Conservation (phyloP, 257 asterid species). For the Pogostemon cablin region DNA sequence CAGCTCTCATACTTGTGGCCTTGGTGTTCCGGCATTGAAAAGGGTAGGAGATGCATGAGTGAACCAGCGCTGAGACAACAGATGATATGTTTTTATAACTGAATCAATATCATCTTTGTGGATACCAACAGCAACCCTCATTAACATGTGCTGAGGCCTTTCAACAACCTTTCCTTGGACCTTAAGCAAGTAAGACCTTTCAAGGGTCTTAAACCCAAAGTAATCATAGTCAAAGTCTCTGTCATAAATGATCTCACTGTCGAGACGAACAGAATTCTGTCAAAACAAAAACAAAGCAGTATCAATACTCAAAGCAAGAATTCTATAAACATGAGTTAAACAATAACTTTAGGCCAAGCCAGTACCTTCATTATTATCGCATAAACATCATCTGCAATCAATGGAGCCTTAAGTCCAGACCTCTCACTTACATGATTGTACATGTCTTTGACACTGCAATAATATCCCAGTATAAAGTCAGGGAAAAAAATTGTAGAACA, state of each 20-base stretch:
- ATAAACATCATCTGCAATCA: slow-evolving; percentile 86
- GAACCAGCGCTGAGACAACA: slow-evolving; percentile 93
- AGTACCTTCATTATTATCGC: slow-evolving; percentile 80
- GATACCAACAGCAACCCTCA: slow-evolving; percentile 96
- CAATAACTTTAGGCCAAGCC: not conserved
- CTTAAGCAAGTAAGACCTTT: slow-evolving; percentile 84
- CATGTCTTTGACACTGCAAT: slow-evolving; percentile 80
- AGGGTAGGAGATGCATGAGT: slow-evolving; percentile 98
- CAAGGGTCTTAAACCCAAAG: slow-evolving; percentile 94
- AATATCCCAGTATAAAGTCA: slow-evolving; percentile 6
- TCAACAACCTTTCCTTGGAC: slow-evolving; percentile 85
- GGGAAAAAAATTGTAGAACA: not conserved
- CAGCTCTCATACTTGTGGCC: slow-evolving; percentile 64
- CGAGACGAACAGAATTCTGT: slow-evolving; percentile 83
- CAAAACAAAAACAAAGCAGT: slow-evolving; percentile 14
- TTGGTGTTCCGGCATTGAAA: slow-evolving; percentile 95
- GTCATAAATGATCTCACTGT: slow-evolving; percentile 94
- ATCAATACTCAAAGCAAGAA: not conserved
- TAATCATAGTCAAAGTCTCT: slow-evolving; percentile 92
- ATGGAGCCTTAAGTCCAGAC: slow-evolving; percentile 76
- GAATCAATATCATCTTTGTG: slow-evolving; percentile 84
- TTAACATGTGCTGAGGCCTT: slow-evolving; percentile 97
- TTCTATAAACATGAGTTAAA: not conserved
- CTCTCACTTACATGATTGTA: slow-evolving; percentile 77
- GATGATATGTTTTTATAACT: slow-evolving; percentile 73